Base-by-base conservation (phyloP, 2,329 filamentous ascomycete species). In the Sporothrix sp. region DNA sequence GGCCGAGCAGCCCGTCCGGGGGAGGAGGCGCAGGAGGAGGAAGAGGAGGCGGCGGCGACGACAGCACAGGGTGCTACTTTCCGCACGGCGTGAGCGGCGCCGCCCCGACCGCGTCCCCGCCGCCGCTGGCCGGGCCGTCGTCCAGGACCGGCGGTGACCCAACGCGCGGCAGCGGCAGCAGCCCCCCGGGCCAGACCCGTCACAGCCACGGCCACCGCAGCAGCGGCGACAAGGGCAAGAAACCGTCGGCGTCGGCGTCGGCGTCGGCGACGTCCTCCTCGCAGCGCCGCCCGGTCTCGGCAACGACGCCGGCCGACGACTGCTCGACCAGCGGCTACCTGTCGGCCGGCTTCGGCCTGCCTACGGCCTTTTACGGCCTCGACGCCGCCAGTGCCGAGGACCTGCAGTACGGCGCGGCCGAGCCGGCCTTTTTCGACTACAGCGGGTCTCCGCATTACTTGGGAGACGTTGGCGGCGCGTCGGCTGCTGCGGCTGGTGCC, bases 361-460 rank as follows among this genome's bases (percentile, higher is more conserved):
- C 50, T 2, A 18, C 52, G 10, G 10, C 54, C 13, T 53, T 53
- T 18, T 57, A 55, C 27, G 48, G 51, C 14, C 50, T 56, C 14
- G 54, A 56, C 11, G 45, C 30, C n/a, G 27, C 54, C 44, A 56
- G 53, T 32, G 32, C 54, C n/a, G 55, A 54, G 2, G 54, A 52
- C 16, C 28, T 56, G 45, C 47, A 44, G 1, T 37, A 43, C 27
- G 39, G 25, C 39, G 39, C 39, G 10, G 42, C 48, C 23, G 54
- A 56, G 25, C 39, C 49, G 1, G 20, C 50, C 7, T 50, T 56
- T 13, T 57, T 55, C 9, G 56, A 57, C 35, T 57, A 57, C 30
- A 50, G 51, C 39, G 51, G 52, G n/a, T 54, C 54, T 33, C 52
- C 54, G 7, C 54, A 50, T 6, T 56, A 56, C 27, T 28, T 52